Percentiles rank a stretch among this genome's conserved stretches.
Evolutionary conservation across 225 moss, liverwort and hornwort genomes (phyloP).

Genomic region (Ulota crispa): DNA sequence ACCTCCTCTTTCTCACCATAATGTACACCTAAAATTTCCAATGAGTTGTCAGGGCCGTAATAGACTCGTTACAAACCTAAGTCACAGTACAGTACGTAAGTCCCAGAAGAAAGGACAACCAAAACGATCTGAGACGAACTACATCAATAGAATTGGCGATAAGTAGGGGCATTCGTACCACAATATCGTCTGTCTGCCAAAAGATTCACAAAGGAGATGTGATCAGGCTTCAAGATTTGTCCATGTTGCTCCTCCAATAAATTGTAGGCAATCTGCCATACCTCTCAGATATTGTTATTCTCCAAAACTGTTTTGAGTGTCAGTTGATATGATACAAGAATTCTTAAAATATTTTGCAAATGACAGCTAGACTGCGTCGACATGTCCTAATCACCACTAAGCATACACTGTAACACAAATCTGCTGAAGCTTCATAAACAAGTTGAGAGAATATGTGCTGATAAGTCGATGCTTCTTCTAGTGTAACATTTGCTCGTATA

Average conservation of each 20-base stretch:
- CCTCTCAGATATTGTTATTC: conserved; percentile 3
- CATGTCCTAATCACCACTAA: conserved; percentile 1
- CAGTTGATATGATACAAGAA: background rate
- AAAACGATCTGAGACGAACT: background rate
- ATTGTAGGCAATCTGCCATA: conserved; percentile 63
- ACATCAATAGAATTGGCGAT: background rate
- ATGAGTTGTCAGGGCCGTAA: background rate
- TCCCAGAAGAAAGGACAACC: background rate
- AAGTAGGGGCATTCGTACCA: conserved; percentile 36
- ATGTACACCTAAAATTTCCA: conserved; percentile 55
- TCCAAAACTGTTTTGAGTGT: background rate
- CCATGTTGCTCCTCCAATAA: conserved; percentile 72
- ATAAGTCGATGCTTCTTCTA: background rate
- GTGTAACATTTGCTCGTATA: background rate
- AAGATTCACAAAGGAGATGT: conserved; percentile 81
- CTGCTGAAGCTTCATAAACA: background rate
- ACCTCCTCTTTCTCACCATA: conserved; percentile 91
- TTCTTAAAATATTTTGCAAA: background rate
- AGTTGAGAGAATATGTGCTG: background rate
- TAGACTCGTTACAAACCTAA: background rate
- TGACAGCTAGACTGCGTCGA: background rate
- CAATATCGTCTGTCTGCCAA: conserved; percentile 75
- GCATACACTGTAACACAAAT: background rate
- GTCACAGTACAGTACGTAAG: background rate
- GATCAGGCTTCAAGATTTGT: conserved; percentile 59